A percentile compares a stretch with the other conserved stretches of the same genome.
These are phyloP conservation scores for Geotrichum aggregatum DNA, from an alignment of 1,139 yeast species.

Conservation along the genomic window DNA sequence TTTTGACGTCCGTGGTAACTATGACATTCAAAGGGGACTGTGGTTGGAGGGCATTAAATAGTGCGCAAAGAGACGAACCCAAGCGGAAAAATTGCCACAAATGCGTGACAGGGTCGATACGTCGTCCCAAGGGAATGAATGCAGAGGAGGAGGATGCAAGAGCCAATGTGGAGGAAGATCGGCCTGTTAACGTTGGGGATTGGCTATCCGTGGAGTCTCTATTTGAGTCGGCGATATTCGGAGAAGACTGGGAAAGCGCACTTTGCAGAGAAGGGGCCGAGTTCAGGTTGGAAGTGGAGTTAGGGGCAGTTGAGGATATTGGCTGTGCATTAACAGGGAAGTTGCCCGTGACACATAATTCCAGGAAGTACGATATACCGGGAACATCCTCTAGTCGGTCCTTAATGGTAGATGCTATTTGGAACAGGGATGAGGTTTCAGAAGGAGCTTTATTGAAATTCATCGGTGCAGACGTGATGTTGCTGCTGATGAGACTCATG, in stretches of 20 bases:
- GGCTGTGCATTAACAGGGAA: constrained; percentile 20
- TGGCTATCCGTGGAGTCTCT: constrained; percentile 16
- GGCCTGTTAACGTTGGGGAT: constrained; percentile 1
- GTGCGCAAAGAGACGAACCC: constrained; percentile 85
- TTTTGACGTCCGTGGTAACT: constrained; percentile 57
- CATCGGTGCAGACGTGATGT: constrained; percentile 2
- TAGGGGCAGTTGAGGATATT: neutral
- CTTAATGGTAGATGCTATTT: constrained; percentile 60
- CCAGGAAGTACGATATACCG: constrained; percentile 68
- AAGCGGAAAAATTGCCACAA: constrained; percentile 84
- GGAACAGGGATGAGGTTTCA: constrained; percentile 54
- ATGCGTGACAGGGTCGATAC: constrained; percentile 84
- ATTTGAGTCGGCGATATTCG: constrained; percentile 6
- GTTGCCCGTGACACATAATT: constrained; percentile 36
- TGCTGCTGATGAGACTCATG: constrained; percentile 2
- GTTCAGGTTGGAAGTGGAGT: constrained; percentile 1
- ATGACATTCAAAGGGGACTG: constrained; percentile 39
- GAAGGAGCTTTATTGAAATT: constrained; percentile 11
- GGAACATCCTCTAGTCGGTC: constrained; percentile 58
- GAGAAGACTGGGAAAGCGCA: neutral
- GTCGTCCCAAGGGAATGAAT: constrained; percentile 28
- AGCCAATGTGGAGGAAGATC: constrained; percentile 9
- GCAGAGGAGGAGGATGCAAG: constrained; percentile 19
- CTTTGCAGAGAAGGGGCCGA: neutral
- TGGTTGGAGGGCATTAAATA: constrained; percentile 58